Percentiles rank a stretch among this genome's conserved stretches.
phyloP scores from a whole-genome alignment of 2,329 filamentous ascomycete genomes.

The Colletotrichum zoysiae region DNA sequence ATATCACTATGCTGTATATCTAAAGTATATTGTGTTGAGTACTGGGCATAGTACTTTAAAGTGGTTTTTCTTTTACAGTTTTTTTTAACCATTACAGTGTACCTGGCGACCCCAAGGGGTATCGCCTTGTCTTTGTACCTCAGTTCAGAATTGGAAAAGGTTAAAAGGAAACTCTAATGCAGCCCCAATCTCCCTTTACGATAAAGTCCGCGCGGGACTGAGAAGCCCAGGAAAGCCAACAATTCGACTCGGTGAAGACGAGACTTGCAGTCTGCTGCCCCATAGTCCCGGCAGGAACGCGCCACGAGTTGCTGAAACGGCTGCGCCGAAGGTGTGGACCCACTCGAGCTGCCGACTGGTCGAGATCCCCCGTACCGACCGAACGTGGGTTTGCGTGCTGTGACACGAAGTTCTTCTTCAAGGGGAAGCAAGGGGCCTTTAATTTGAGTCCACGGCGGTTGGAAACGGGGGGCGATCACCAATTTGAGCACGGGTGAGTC shows the following conservation, averaged over 20 bases:
- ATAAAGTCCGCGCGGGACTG: slow-evolving; percentile 13
- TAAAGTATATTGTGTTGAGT: no score
- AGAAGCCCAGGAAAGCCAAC: background rate
- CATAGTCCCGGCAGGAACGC: slow-evolving; percentile 4
- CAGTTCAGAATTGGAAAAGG: slow-evolving; percentile 14
- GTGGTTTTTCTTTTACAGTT: no score
- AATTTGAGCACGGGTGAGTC: background rate
- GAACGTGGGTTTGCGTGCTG: background rate
- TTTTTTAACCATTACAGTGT: no score
- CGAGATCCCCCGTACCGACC: background rate
- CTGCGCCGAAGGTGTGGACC: slow-evolving; percentile 4
- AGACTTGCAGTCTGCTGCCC: background rate
- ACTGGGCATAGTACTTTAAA: no score
- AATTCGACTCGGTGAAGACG: background rate
- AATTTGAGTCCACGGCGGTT: slow-evolving; percentile 20
- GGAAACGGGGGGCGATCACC: background rate
- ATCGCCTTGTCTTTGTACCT: no score
- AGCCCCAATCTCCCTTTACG: slow-evolving; percentile 26
- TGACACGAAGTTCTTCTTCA: background rate
- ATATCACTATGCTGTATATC: no score
- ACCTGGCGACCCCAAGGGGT: no score
- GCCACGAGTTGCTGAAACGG: slow-evolving; percentile 29
- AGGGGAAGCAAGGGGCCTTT: slow-evolving; percentile 22
- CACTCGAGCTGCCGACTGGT: slow-evolving; percentile 20
- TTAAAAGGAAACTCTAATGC: slow-evolving; percentile 28